Base-by-base conservation (phyloP, 2,329 filamentous ascomycete genomes). In the Clonostachys chloroleuca region DNA sequence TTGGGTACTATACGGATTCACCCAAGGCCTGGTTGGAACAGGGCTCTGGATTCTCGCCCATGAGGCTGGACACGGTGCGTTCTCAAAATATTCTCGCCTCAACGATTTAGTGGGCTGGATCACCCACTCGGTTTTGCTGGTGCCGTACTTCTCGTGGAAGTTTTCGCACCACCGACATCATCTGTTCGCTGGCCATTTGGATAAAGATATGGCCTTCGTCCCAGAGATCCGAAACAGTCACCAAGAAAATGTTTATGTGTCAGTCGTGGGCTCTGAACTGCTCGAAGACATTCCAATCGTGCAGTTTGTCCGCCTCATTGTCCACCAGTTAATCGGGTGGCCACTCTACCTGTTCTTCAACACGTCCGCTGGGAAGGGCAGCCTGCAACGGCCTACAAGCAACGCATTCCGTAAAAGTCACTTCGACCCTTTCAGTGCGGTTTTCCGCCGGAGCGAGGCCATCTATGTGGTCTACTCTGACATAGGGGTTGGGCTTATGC, bases 141-240 rank as follows among this genome's bases (percentile, higher is more conserved):
- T 86, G 3, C 86, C 86, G 4, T 89, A 84, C 68, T 87, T 87
- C 69, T 82, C 79, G 42, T 89, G 85, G 85, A 83, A 86, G 67
- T 82, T 81, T 61, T 83, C 78, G 34, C 86, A 89, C 64, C 75
- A 77, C 49, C 77, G 84, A 43, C 86, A 89, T 65, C 86, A 89
- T 68, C 78, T 78, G 54, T 84, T 80, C 65, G 81, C 81, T 41
- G 81, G 81, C 53, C 78, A 87, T 67, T 81, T 86, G 69, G 75
- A 82, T 49, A 83, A 81, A 68, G 83, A 87, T 61, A 84, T 82
- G 60, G 80, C 77, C 18, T 84, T 83, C 51, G 81, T 84, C 13
- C 81, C 81, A 42, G 65, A 67, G 53, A 76, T 69, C 52, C 57
- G 61, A 51, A 63, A 59, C 20, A 64, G 69, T 49, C 49, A 57